Conservation (phyloP, 768 basidiomycete genomes). For the Paxillus ammoniavirescens region DNA sequence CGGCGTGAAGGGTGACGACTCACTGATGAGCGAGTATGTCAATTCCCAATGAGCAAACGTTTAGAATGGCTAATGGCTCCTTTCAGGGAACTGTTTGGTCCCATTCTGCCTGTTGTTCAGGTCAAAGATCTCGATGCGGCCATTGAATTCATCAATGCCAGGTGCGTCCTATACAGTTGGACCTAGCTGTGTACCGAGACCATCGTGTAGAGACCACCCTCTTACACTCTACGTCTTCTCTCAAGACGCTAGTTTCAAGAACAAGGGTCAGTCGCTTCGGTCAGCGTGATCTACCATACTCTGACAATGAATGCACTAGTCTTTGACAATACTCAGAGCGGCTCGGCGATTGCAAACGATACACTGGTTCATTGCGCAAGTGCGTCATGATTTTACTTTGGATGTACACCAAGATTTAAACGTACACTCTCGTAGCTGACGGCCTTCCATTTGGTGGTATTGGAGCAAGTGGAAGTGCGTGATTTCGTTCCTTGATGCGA, state of each 20-base stretch:
- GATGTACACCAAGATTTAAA: neutral
- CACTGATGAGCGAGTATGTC: constrained; percentile 73
- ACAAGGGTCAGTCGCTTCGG: constrained; percentile 46
- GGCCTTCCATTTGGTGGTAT: constrained; percentile 75
- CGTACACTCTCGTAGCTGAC: constrained; percentile 36
- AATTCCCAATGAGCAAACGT: neutral
- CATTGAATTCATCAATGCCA: constrained; percentile 62
- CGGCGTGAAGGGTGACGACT: constrained; percentile 60
- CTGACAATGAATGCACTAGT: constrained; percentile 39
- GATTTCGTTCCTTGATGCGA: neutral
- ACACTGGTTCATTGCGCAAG: constrained; percentile 57
- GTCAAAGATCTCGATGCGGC: constrained; percentile 72
- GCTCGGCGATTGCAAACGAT: constrained; percentile 71
- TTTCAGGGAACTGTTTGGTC: constrained; percentile 79
- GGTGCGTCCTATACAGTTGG: constrained; percentile 34
- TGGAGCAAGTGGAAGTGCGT: constrained; percentile 70
- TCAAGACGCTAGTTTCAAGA: constrained; percentile 53
- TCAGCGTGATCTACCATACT: neutral
- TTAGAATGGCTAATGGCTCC: neutral
- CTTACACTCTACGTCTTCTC: constrained; percentile 80
- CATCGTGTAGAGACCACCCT: constrained; percentile 58
- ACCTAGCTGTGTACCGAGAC: neutral
- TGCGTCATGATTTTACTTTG: constrained; percentile 25
- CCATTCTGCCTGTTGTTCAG: constrained; percentile 71
- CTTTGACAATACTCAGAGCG: constrained; percentile 67